phyloP scores from a whole-genome alignment of 1,284 basidiomycete genomes.

The Phellinidium pouzarii region DNA sequence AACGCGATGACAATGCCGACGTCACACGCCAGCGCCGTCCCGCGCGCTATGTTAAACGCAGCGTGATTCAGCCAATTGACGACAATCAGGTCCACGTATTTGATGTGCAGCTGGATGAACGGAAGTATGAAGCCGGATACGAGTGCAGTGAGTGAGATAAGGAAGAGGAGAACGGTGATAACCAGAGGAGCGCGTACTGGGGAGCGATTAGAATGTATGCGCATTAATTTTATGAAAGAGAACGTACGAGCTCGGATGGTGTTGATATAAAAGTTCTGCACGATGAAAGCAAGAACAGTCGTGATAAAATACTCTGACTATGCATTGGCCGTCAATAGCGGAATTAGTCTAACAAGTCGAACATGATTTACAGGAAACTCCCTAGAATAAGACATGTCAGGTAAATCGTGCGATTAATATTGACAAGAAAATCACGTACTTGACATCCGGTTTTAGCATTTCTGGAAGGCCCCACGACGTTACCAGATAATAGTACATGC shows the following conservation, averaged over 20 bases:
- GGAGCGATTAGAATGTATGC: no score
- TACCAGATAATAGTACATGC: slow-evolving; percentile 12
- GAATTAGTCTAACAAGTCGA: no score
- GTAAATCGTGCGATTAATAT: no score
- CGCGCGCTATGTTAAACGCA: slow-evolving; percentile 15
- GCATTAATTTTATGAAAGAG: neutral
- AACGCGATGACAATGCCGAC: slow-evolving; percentile 12
- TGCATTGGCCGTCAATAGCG: no score
- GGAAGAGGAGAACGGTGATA: slow-evolving; percentile 9
- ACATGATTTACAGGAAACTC: slow-evolving; percentile 8
- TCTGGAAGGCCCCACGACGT: slow-evolving; percentile 11
- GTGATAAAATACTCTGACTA: slow-evolving; percentile 16
- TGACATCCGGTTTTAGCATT: slow-evolving; percentile 5
- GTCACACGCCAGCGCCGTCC: slow-evolving; percentile 14
- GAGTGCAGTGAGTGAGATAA: slow-evolving; percentile 5
- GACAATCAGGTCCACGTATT: slow-evolving; percentile 9
- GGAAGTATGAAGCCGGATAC: slow-evolving; percentile 13
- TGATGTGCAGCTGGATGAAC: slow-evolving; percentile 3
- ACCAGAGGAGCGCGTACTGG: slow-evolving; percentile 6
- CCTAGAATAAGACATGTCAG: neutral
- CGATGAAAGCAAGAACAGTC: slow-evolving; percentile 9
- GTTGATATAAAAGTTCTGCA: slow-evolving; percentile 17
- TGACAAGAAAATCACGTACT: neutral
- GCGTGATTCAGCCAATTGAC: slow-evolving; percentile 8
- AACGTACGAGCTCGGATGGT: slow-evolving; percentile 12